Evolutionary conservation across 2,329 filamentous ascomycete genomes (phyloP).

Genomic region (Cladobotryum protrusum): DNA sequence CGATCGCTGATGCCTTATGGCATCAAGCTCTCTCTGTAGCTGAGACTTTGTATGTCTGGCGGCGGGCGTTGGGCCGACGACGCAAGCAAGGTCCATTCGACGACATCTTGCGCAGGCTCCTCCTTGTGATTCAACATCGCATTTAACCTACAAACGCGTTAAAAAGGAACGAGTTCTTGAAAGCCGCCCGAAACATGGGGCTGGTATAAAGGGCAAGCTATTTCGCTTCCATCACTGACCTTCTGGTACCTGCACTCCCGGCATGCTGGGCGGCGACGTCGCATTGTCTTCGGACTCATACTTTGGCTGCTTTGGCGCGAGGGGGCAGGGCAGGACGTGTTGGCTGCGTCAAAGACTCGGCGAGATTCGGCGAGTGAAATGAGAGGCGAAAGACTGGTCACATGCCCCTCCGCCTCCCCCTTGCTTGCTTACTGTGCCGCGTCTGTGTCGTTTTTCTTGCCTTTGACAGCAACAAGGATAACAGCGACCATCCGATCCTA

Average conservation of each 20-base stretch:
- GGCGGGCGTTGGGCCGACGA: slow-evolving; percentile 1
- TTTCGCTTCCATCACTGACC: neutral
- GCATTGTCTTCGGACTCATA: neutral
- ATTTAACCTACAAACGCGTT: slow-evolving; percentile 5
- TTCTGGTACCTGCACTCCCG: slow-evolving; percentile 8
- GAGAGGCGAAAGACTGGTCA: neutral
- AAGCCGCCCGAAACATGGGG: no score
- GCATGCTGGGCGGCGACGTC: slow-evolving; percentile 5
- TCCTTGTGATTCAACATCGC: slow-evolving; percentile 1
- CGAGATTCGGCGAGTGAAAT: slow-evolving; percentile 6
- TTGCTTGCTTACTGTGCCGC: no score
- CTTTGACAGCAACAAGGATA: no score
- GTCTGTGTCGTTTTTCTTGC: no score
- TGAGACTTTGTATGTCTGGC: slow-evolving; percentile 6
- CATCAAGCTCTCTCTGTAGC: slow-evolving; percentile 3
- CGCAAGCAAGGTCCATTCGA: slow-evolving; percentile 2
- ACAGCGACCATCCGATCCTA: no score
- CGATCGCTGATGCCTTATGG: neutral
- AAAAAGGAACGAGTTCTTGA: neutral
- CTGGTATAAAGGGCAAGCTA: neutral
- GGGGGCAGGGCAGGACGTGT: neutral
- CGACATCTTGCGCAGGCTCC: slow-evolving; percentile 3
- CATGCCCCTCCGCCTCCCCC: no score
- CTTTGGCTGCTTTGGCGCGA: no score
- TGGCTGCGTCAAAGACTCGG: neutral